Evolutionary conservation across 2,329 filamentous ascomycete species (phyloP), one percentile per base, ranked within the genome.

Genomic region (Neopestalotiopsis sp.): DNA sequence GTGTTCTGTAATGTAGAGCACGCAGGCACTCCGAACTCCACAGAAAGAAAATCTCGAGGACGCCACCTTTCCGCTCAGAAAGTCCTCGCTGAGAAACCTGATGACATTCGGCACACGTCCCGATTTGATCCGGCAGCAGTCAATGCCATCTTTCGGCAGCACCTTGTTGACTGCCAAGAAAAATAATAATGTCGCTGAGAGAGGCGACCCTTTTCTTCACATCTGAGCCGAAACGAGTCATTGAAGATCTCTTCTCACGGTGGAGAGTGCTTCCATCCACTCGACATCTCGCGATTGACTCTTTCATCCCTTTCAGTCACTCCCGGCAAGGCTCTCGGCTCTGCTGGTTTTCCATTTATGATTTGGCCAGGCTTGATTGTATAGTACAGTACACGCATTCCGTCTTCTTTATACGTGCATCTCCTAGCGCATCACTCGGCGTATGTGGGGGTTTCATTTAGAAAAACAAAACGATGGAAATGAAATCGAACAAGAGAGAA

Each of bases 1-100:
- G 72, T 98, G 95, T 80, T 83, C 87, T 67, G 85, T 97, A 65
- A 97, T 97, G 94, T 97, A 78, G 77, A 70, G 73, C 71, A 62
- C 68, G 34, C 70, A 71, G 70, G 69, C 62, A 66, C 58, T 70
- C 32, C 30, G 59, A 62, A 62, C 59, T 62, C 59, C 59, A 38
- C 59, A 62, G 59, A 30, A 40, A 62, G 30, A 62, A 40, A 62
- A 62, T 30, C 59, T 56, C 62, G n/a, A 62, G 34, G 17, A 45
- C n/a, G 17, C 30, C 42, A 24, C 56, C 30, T 40, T 60, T 56
- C 61, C 68, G 20, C 40, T 62, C 12, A 40, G 65, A 28, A 66
- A 65, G 24, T 67, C 68, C 12, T 67, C 68, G 14, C 45, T 69
- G 34, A 45, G 57, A 32, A 57, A 58, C 40, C 20, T 42, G 3